A percentile compares a stretch with the other conserved stretches of the same genome.
These are phyloP conservation scores for Carpinus fangiana DNA, from an alignment of 306 rosid genomes.

Conservation along the genomic window DNA sequence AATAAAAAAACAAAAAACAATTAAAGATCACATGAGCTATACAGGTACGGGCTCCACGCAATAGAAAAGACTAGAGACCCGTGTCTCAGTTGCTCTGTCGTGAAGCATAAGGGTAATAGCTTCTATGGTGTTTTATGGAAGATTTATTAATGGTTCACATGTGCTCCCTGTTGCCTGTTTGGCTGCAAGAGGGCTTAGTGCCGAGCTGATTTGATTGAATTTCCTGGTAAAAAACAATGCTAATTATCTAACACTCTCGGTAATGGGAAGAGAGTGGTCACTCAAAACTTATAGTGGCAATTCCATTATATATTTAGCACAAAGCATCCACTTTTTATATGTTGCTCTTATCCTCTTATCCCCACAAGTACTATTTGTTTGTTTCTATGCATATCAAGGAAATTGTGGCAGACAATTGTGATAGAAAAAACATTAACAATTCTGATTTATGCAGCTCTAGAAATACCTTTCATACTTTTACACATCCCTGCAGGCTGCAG, in stretches of 20 bases:
- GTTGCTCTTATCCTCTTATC: not conserved
- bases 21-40: too few species aligned
- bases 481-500: too few species aligned
- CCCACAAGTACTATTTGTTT: slow-evolving; percentile 11
- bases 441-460: too few species aligned
- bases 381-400: slow-evolving; percentile 22
- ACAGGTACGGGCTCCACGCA: too few species aligned
- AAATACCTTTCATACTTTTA: too few species aligned
- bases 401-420: slow-evolving; percentile 22
- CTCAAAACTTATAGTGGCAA: not conserved
- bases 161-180: not conserved
- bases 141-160: slow-evolving; percentile 6
- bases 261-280: not conserved
- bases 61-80: too few species aligned
- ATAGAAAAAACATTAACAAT: too few species aligned
- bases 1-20: too few species aligned
- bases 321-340: slow-evolving; percentile 7
- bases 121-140: not conserved
- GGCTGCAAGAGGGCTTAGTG: not conserved
- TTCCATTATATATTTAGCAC: slow-evolving; percentile 26
- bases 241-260: too few species aligned
- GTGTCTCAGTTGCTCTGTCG: not conserved
- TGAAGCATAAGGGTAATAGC: not conserved
- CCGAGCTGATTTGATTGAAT: too few species aligned
- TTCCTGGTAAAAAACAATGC: too few species aligned